phyloP scores from a whole-genome alignment of 1,139 yeast genomes.

The Komagataea norvegica region DNA sequence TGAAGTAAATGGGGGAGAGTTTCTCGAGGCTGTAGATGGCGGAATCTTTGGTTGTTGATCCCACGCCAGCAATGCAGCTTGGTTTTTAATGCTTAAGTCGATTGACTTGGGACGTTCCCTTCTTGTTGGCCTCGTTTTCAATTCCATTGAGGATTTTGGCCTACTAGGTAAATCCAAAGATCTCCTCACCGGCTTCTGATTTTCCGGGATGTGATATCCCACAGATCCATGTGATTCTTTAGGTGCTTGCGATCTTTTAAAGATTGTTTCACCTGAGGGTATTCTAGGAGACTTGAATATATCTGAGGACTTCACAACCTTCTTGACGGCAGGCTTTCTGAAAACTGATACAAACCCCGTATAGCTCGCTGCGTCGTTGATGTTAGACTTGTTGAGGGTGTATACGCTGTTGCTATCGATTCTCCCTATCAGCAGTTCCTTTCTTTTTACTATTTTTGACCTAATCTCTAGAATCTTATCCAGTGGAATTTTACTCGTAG shows the following conservation, averaged over 20 bases:
- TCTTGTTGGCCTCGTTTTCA: constrained; percentile 12
- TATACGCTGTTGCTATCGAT: constrained; percentile 12
- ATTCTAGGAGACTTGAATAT: constrained; percentile 5
- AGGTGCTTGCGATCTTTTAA: too few relatives aligned
- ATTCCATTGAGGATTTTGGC: constrained; percentile 9
- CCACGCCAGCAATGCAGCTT: constrained; percentile 29
- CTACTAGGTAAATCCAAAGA: constrained; percentile 23
- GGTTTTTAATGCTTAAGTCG: constrained; percentile 21
- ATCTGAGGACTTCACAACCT: not conserved
- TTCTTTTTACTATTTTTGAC: constrained; percentile 16
- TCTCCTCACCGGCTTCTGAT: constrained; percentile 9
- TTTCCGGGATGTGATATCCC: not conserved
- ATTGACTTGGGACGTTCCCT: constrained; percentile 23
- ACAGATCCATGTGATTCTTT: too few relatives aligned
- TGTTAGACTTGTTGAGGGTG: constrained; percentile 13
- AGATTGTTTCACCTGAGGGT: too few relatives aligned
- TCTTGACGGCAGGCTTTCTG: constrained; percentile 1
- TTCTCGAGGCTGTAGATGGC: constrained; percentile 16
- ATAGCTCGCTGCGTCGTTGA: constrained; percentile 19
- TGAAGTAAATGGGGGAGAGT: constrained; percentile 12
- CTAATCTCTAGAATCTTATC: constrained; percentile 17
- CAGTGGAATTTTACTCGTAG: constrained; percentile 15
- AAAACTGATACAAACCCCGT: constrained; percentile 25
- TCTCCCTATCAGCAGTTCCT: constrained; percentile 12
- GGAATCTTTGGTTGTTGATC: constrained; percentile 19